Evolutionary conservation across 331 rosid species (phyloP).

Genomic region (Telfairia occidentalis): DNA sequence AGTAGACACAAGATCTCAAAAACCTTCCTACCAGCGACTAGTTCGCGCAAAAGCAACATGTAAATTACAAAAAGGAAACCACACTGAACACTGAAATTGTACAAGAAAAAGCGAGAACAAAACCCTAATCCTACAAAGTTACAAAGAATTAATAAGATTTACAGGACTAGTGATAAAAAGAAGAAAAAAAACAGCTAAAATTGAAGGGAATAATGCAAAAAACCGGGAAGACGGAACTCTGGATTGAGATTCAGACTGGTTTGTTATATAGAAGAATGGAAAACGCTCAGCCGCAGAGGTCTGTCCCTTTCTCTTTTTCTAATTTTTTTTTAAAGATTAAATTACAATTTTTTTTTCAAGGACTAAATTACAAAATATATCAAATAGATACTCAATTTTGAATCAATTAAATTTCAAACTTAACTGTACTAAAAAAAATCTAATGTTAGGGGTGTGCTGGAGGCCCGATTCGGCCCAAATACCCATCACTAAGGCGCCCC

Average conservation of each 20-base stretch:
- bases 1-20: neutral
- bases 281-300: neutral
- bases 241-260: neutral
- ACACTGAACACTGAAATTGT: neutral
- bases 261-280: neutral
- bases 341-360: no score
- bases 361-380: no score
- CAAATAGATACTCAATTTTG: no score
- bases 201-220: neutral
- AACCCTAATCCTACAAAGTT: conserved; percentile 8
- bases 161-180: neutral
- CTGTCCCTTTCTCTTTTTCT: neutral
- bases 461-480: no score
- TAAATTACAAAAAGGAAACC: neutral
- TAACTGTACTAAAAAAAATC: no score
- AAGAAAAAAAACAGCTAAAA: neutral
- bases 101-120: neutral
- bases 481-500: no score
- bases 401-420: no score
- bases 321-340: neutral
- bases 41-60: neutral
- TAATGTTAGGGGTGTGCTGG: no score
- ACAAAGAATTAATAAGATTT: conserved; percentile 1
- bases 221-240: neutral
- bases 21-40: neutral